Evolutionary conservation across 1,284 basidiomycete genomes (phyloP).

Genomic region (Pulchroboletus neoregius): DNA sequence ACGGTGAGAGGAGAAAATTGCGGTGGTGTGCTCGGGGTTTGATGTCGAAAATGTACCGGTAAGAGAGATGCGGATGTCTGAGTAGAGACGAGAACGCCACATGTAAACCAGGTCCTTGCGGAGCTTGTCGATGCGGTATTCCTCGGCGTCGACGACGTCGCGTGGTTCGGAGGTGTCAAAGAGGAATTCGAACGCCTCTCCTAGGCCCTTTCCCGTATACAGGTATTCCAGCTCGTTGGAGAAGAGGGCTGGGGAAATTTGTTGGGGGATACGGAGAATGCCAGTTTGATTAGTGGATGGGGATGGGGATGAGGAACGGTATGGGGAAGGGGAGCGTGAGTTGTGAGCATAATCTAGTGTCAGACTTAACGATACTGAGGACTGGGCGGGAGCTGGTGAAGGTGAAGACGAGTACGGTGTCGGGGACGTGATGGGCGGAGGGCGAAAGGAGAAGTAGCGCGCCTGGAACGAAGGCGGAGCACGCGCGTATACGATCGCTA

Average conservation of each 20-base stretch:
- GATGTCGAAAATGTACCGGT: conserved; percentile 57
- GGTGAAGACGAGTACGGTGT: conserved; percentile 55
- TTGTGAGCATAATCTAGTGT: conserved; percentile 42
- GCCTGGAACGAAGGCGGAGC: conserved; percentile 85
- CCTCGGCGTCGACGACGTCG: conserved; percentile 46
- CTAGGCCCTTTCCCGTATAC: conserved; percentile 84
- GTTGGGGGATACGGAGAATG: conserved; percentile 56
- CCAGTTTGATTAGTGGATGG: conserved; percentile 39
- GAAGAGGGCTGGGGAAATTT: conserved; percentile 74
- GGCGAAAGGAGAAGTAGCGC: conserved; percentile 75
- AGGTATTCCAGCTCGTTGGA: conserved; percentile 86
- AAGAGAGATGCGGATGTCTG: conserved; percentile 81
- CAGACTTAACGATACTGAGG: conserved; percentile 56
- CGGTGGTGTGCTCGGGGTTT: conserved; percentile 65
- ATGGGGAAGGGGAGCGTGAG: conserved; percentile 57
- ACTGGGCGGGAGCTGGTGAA: conserved; percentile 52
- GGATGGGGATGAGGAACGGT: conserved; percentile 43
- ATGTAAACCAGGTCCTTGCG: conserved; percentile 90
- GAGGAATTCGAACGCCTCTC: conserved; percentile 86
- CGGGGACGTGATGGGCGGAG: conserved; percentile 51
- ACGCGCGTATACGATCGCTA: conserved; percentile 91
- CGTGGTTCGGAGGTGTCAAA: conserved; percentile 65
- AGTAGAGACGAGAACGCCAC: conserved; percentile 92
- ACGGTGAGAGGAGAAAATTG: conserved; percentile 87
- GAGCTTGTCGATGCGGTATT: conserved; percentile 80